Percentiles rank a stretch among this genome's conserved stretches.
Evolutionary conservation across 768 basidiomycete genomes (phyloP).

Genomic region (Xanthoconium stramineum): DNA sequence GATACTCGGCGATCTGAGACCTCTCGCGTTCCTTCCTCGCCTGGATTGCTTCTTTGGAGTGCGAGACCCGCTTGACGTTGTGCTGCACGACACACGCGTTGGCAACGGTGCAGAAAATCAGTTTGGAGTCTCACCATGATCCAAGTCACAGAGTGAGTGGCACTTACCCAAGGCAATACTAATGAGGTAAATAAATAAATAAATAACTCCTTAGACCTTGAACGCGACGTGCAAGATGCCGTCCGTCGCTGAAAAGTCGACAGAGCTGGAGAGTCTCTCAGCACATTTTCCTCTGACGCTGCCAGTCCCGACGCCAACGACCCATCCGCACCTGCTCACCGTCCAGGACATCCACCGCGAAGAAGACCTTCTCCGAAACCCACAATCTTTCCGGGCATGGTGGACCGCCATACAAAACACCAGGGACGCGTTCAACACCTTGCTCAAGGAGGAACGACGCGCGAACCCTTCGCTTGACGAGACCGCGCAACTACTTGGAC

Average conservation of each 20-base stretch:
- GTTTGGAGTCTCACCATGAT: slow-evolving; percentile 26
- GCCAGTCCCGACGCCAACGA: slow-evolving; percentile 78
- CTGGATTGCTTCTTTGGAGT: slow-evolving; percentile 58
- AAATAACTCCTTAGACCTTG: neutral
- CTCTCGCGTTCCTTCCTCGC: slow-evolving; percentile 69
- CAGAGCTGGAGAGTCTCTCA: slow-evolving; percentile 50
- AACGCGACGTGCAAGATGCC: slow-evolving; percentile 42
- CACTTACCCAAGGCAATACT: slow-evolving; percentile 1
- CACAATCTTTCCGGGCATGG: slow-evolving; percentile 90
- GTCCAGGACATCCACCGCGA: slow-evolving; percentile 80
- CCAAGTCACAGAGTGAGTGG: neutral
- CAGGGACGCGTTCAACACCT: slow-evolving; percentile 58
- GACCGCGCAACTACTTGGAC: slow-evolving; percentile 64
- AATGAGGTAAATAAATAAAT: slow-evolving; percentile 11
- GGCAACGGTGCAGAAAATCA: neutral
- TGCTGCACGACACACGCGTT: slow-evolving; percentile 45
- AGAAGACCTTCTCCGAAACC: slow-evolving; percentile 91
- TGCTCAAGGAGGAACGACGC: slow-evolving; percentile 54
- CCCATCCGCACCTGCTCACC: slow-evolving; percentile 72
- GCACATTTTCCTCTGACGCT: slow-evolving; percentile 78
- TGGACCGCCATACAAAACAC: slow-evolving; percentile 79
- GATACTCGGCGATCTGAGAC: slow-evolving; percentile 74
- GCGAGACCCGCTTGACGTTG: slow-evolving; percentile 60
- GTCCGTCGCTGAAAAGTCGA: slow-evolving; percentile 47
- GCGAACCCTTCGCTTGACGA: slow-evolving; percentile 47